A percentile compares a stretch with the other conserved stretches of the same genome.
phyloP scores from a whole-genome alignment of 2,329 filamentous ascomycete genomes.

The Ceratocystis cubensis region DNA sequence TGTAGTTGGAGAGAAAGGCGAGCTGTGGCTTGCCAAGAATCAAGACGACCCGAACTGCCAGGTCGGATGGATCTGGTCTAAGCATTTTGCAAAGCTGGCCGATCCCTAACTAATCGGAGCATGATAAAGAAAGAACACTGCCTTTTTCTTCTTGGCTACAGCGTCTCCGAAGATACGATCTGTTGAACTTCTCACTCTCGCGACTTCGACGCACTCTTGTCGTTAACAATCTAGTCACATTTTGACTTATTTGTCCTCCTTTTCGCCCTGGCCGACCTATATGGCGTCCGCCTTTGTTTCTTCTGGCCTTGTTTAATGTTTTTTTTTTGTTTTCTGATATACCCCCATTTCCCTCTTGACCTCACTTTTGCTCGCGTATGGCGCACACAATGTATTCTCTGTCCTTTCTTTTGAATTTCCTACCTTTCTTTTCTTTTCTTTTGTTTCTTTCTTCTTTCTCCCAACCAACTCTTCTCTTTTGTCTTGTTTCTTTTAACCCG shows the following conservation, averaged over 20 bases:
- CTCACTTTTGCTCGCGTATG: neutral
- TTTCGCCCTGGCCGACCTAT: neutral
- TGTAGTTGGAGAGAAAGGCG: slow-evolving; percentile 90
- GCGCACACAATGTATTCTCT: neutral
- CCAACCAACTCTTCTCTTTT: neutral
- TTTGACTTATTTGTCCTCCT: neutral
- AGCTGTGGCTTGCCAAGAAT: slow-evolving; percentile 94
- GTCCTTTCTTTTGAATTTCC: neutral
- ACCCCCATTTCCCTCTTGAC: neutral
- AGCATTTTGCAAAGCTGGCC: slow-evolving; percentile 71
- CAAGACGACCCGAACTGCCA: slow-evolving; percentile 72
- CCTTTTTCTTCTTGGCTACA: too few species aligned
- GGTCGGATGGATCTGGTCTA: slow-evolving; percentile 98
- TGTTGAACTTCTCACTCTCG: neutral
- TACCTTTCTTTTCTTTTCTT: neutral
- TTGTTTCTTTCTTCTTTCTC: neutral
- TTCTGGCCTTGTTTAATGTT: neutral
- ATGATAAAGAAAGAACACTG: neutral
- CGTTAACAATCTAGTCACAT: neutral
- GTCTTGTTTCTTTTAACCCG: neutral
- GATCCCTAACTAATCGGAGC: slow-evolving; percentile 31
- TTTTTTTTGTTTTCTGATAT: slow-evolving; percentile 9
- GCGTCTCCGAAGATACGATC: too few species aligned
- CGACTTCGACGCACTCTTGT: neutral
- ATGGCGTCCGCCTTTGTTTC: neutral